Conservation (phyloP, 176 grass and related monocot genomes). For the Zoysia pacifica region DNA sequence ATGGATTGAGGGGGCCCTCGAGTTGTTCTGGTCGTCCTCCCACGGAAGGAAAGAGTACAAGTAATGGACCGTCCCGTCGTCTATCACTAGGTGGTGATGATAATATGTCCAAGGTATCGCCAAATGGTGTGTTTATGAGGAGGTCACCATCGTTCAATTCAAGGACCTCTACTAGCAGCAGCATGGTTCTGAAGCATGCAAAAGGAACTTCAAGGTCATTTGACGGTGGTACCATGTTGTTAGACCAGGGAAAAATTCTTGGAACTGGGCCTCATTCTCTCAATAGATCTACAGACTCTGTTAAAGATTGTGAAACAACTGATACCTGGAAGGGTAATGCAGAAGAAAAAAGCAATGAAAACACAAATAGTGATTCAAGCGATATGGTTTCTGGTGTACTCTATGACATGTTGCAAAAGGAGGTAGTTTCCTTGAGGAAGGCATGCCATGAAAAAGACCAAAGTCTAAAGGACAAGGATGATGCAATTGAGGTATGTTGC, state of each 20-base stretch:
- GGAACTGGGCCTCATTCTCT: conserved; percentile 57
- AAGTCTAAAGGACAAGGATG: conserved; percentile 89
- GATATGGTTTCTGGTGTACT: conserved; percentile 82
- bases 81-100: conserved; percentile 78
- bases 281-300: conserved; percentile 61
- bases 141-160: conserved; percentile 89
- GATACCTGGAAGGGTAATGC: conserved; percentile 52
- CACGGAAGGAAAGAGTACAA: conserved; percentile 59
- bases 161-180: conserved; percentile 66
- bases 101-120: conserved; percentile 63
- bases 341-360: conserved; percentile 58
- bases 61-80: conserved; percentile 64
- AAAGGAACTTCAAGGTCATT: conserved; percentile 87
- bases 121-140: conserved; percentile 51
- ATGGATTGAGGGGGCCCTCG: conserved; percentile 66
- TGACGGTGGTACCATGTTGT: conserved; percentile 75
- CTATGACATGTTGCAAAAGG: conserved; percentile 94
- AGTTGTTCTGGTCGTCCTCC: conserved; percentile 57
- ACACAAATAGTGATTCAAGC: conserved; percentile 44
- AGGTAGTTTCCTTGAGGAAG: conserved; percentile 84
- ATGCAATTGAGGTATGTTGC: conserved; percentile 83
- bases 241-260: conserved; percentile 56
- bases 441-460: conserved; percentile 90
- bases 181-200: conserved; percentile 69
- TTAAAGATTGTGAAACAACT: conserved; percentile 45